Evolutionary conservation across 768 basidiomycete species (phyloP).

Genomic region (Leccinum longicurvipes): DNA sequence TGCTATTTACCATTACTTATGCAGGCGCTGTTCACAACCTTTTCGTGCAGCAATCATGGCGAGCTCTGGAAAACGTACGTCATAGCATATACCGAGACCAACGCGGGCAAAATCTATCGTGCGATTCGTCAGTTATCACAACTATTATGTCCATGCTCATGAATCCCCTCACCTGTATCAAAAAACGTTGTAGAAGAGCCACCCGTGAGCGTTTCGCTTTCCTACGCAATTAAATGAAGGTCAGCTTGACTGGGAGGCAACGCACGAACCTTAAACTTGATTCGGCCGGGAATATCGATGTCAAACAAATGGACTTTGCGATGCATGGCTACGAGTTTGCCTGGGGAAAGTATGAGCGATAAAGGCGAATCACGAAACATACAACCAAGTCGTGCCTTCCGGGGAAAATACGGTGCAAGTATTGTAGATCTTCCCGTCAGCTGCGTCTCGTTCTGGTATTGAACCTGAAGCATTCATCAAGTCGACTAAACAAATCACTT

Average conservation of each 20-base stretch:
- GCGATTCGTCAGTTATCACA: neutral
- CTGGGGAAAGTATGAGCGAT: slow-evolving; percentile 36
- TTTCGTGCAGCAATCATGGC: slow-evolving; percentile 86
- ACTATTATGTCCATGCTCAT: neutral
- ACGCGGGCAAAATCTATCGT: slow-evolving; percentile 89
- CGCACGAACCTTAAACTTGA: slow-evolving; percentile 73
- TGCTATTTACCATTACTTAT: neutral
- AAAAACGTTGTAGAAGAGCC: slow-evolving; percentile 75
- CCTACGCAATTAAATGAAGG: slow-evolving; percentile 44
- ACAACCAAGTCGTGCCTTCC: slow-evolving; percentile 42
- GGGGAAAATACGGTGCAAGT: slow-evolving; percentile 91
- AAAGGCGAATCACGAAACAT: neutral
- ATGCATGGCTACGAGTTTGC: slow-evolving; percentile 82
- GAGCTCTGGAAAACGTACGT: slow-evolving; percentile 92
- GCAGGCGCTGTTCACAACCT: slow-evolving; percentile 44
- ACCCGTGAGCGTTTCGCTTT: slow-evolving; percentile 82
- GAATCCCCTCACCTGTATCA: slow-evolving; percentile 69
- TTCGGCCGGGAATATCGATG: slow-evolving; percentile 92
- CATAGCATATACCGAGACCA: slow-evolving; percentile 95
- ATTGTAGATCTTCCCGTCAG: slow-evolving; percentile 77
- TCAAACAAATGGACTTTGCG: slow-evolving; percentile 97
- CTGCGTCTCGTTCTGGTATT: slow-evolving; percentile 78
- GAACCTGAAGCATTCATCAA: slow-evolving; percentile 56
- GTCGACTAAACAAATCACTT: neutral
- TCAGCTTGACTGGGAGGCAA: neutral